Evolutionary conservation across 805 yeast species (phyloP).

Genomic region (Teunomyces cretensis): DNA sequence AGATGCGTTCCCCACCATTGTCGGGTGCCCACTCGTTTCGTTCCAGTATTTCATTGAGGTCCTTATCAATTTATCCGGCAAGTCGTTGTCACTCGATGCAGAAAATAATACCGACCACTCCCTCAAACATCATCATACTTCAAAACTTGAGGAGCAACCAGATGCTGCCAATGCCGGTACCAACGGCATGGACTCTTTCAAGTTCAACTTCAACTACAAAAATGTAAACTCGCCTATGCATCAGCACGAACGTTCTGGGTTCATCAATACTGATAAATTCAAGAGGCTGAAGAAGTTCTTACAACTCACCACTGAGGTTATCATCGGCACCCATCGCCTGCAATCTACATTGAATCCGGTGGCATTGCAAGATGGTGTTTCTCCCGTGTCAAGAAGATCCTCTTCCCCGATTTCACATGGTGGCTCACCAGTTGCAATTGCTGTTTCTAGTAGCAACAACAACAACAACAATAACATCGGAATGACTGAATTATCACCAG

Average conservation of each 20-base stretch:
- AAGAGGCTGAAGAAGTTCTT: slow-evolving; percentile 76
- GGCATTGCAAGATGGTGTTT: slow-evolving; percentile 10
- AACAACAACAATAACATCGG: background rate
- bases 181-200: slow-evolving; percentile 11
- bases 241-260: slow-evolving; percentile 37
- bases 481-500: background rate
- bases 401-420: slow-evolving; percentile 2
- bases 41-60: slow-evolving; percentile 87
- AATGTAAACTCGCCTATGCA: slow-evolving; percentile 11
- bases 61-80: slow-evolving; percentile 74
- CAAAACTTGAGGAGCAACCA: background rate
- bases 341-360: slow-evolving; percentile 14
- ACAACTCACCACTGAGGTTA: slow-evolving; percentile 75
- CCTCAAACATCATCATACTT: background rate
- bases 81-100: slow-evolving; percentile 34
- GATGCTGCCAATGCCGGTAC: background rate
- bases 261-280: slow-evolving; percentile 77
- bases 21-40: slow-evolving; percentile 66
- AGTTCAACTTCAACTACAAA: slow-evolving; percentile 25
- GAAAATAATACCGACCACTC: slow-evolving; percentile 4
- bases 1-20: slow-evolving; percentile 83
- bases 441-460: background rate
- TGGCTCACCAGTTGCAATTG: background rate
- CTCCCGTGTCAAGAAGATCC: background rate
- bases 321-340: slow-evolving; percentile 72